A percentile compares a stretch with the other conserved stretches of the same genome.
phyloP scores from a whole-genome alignment of 441 rosid genomes.

The Syzygium malaccense region DNA sequence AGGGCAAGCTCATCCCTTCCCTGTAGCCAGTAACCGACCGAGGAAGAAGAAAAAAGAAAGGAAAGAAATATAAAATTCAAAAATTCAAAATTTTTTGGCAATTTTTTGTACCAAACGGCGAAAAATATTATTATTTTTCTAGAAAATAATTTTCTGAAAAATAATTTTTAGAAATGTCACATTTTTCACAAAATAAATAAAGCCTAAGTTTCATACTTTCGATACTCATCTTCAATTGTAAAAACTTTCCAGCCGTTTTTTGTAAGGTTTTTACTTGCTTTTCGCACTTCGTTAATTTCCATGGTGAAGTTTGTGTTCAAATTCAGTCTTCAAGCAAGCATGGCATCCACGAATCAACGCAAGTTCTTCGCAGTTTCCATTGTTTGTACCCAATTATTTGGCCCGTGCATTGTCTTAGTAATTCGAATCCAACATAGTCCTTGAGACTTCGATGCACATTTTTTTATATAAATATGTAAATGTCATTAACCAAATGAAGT shows the following conservation, averaged over 20 bases:
- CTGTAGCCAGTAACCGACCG: no score
- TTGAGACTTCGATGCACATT: neutral
- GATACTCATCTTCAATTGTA: neutral
- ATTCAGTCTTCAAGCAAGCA: neutral
- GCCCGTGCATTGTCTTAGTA: neutral
- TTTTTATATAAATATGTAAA: no score
- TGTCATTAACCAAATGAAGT: no score
- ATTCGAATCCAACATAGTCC: neutral
- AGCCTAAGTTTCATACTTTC: neutral
- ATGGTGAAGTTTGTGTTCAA: neutral
- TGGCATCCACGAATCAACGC: neutral
- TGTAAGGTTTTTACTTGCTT: neutral
- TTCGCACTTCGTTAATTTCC: neutral
- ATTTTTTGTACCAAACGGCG: neutral
- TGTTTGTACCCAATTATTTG: neutral
- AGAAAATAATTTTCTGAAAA: no score
- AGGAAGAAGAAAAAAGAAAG: no score
- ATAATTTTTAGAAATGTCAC: no score
- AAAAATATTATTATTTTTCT: neutral
- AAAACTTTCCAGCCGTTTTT: neutral
- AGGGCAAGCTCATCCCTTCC: no score
- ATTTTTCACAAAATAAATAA: no score
- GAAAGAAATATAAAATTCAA: no score
- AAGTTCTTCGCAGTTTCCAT: neutral
- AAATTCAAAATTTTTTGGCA: no score